Base-by-base conservation (phyloP, 352 stramenopile species). In the Phytophthora parvispora region DNA sequence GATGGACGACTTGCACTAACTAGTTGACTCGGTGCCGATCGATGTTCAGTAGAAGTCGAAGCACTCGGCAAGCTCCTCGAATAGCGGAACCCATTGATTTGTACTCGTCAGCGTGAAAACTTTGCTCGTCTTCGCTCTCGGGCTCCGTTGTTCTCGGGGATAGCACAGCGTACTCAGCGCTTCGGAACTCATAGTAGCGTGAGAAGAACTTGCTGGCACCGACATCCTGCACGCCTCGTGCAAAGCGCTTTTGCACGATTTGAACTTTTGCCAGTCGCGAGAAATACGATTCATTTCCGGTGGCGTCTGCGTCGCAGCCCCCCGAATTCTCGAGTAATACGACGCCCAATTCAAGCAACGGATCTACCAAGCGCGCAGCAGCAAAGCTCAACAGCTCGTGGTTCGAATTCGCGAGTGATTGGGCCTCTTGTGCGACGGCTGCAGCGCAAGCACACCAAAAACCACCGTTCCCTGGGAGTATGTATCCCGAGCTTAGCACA, bases 381-480 rank as follows among this genome's bases (percentile, higher is more conserved):
- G 58, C 58, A 48, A 62, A 42, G 47, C 59, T 61, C 45, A 71
- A 16, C 6, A 77, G 42, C 18, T 66, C 64, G 12, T 40, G 31
- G 9, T 48, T 49, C 2, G 28, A 47, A 12, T 18, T 51, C 12
- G 32, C 22, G 12, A 65, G 47, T 12, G 6, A n/a, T 32, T 60
- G n/a, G 3, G 51, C 59, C 48, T 70, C 48, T 16, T 57, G 15
- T 8, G 45, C 28, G 5, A 77, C 28, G 15, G 59, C 53, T 56
- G 58, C 64, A 56, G 59, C 64, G 53, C 69, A 74, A 13, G 64
- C 69, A 22, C 69, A 77, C 69, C 69, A 77, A 20, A 74, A 67
- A 0, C 64, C 50, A 34, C 69, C 69, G 28, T 74, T 77, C 13
- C 64, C 64, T 49, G 69, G 64, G 4, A 77, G 16, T 9, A 77